Conservation (phyloP, 1,139 yeast species). For the Candida neerlandica region DNA sequence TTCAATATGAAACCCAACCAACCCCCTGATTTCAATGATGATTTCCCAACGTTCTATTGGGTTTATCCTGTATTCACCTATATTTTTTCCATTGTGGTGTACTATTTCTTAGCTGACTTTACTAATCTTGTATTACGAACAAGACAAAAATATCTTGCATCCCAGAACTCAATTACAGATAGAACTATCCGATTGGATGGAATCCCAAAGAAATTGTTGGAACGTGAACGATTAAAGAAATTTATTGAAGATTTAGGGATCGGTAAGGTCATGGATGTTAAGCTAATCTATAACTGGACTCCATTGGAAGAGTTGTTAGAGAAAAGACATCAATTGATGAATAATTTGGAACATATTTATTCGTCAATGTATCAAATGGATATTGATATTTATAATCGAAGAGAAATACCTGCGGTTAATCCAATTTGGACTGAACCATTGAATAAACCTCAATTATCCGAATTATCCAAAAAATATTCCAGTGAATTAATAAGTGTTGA, state of each 20-base stretch:
- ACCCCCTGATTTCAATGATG: slow-evolving; percentile 27
- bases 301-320: slow-evolving; percentile 46
- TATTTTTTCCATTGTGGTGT: slow-evolving; percentile 71
- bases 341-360: slow-evolving; percentile 47
- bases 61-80: slow-evolving; percentile 87
- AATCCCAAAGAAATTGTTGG: slow-evolving; percentile 56
- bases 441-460: slow-evolving; percentile 10
- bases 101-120: slow-evolving; percentile 62
- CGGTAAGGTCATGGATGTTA: slow-evolving; percentile 59
- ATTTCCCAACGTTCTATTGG: slow-evolving; percentile 54
- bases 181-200: slow-evolving; percentile 89
- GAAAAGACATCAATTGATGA: slow-evolving; percentile 34
- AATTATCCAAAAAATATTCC: slow-evolving; percentile 22
- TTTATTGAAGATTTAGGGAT: slow-evolving; percentile 65
- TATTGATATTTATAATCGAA: slow-evolving; percentile 40
- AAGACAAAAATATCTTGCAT: slow-evolving; percentile 82
- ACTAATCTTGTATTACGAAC: slow-evolving; percentile 72
- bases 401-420: slow-evolving; percentile 32
- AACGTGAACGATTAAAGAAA: slow-evolving; percentile 44
- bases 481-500: slow-evolving; percentile 29
- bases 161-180: slow-evolving; percentile 89
- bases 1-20: no score
- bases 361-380: slow-evolving; percentile 48
- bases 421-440: slow-evolving; percentile 19
- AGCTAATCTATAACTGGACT: slow-evolving; percentile 58